phyloP scores from a whole-genome alignment of 2,329 filamentous ascomycete species.

The Lecanosticta acicola region DNA sequence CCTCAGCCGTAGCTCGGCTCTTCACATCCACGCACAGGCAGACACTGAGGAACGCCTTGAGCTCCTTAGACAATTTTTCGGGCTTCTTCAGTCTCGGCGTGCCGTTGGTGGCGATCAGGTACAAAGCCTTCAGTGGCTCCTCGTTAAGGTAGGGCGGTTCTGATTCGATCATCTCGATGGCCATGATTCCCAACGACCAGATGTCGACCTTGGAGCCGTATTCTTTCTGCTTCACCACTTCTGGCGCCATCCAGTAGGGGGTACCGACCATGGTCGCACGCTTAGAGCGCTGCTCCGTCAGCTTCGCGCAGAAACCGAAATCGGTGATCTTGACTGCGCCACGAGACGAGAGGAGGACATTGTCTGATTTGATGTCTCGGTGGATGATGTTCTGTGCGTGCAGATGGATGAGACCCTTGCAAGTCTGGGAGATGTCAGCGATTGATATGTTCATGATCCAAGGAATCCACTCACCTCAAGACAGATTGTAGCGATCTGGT shows the following conservation, averaged over 20 bases:
- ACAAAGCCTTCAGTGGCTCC: conserved; percentile 93
- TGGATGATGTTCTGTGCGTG: conserved; percentile 97
- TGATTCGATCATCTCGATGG: conserved; percentile 99
- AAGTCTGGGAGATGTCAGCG: conserved; percentile 60
- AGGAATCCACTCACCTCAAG: conserved; percentile 66
- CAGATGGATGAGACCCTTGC: conserved; percentile 87
- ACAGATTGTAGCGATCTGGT: conserved; percentile 97
- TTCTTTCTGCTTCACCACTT: conserved; percentile 98
- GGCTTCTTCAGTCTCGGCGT: conserved; percentile 96
- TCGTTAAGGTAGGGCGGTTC: conserved; percentile 98
- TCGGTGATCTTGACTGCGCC: conserved; percentile 95
- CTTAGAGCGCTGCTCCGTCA: conserved; percentile 94
- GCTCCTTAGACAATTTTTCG: conserved; percentile 93
- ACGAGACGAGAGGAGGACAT: conserved; percentile 86
- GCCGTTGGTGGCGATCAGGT: conserved; percentile 95
- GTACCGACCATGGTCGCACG: conserved; percentile 99
- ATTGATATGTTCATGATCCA: neutral
- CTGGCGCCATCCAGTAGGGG: conserved; percentile 99
- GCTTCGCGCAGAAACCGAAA: conserved; percentile 98
- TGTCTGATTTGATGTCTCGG: conserved; percentile 98
- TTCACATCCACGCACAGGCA: conserved; percentile 96
- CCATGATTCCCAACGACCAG: conserved; percentile 99
- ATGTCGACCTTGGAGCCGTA: conserved; percentile 98
- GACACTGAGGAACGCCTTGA: conserved; percentile 93
- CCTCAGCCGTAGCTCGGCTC: conserved; percentile 83